These are phyloP conservation scores for Aspergillus sp. DNA, from an alignment of 2,329 filamentous ascomycete genomes.

Conservation along the genomic window DNA sequence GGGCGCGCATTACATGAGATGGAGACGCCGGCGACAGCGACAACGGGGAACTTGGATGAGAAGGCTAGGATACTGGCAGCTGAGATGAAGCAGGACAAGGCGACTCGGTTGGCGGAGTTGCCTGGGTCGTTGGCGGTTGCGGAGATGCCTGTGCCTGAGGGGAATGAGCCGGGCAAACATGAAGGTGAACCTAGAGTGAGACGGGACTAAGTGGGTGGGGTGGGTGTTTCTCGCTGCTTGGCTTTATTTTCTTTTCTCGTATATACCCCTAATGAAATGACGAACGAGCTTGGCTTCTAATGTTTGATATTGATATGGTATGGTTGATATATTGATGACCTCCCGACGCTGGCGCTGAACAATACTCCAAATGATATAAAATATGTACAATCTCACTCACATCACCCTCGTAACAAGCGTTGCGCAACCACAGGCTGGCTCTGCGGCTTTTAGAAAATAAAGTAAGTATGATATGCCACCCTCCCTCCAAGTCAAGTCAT, in stretches of 20 bases:
- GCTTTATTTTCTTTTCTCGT: background rate
- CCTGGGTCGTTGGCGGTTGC: constrained; percentile 3
- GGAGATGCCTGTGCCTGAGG: constrained; percentile 3
- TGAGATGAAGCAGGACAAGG: background rate
- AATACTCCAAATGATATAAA: constrained; percentile 15
- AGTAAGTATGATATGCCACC: constrained; percentile 3
- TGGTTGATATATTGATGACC: constrained; percentile 12
- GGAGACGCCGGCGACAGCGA: background rate
- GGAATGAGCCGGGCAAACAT: background rate
- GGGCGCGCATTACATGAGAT: constrained; percentile 14
- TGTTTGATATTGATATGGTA: background rate
- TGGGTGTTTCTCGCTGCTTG: background rate
- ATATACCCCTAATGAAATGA: background rate
- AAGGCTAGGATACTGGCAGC: background rate
- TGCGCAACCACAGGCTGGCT: constrained; percentile 9
- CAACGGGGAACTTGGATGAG: background rate
- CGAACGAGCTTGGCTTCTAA: background rate
- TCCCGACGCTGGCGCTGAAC: constrained; percentile 22
- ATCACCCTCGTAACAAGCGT: constrained; percentile 10
- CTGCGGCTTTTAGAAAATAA: constrained; percentile 9
- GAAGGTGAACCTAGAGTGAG: background rate
- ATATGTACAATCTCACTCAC: constrained; percentile 13
- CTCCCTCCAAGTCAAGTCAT: background rate
- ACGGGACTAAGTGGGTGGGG: background rate
- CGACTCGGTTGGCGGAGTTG: background rate